Percentiles rank a stretch among this genome's conserved stretches.
These are phyloP conservation scores for Biscogniauxia sp. DNA, from an alignment of 2,329 filamentous ascomycete genomes.

Conservation along the genomic window DNA sequence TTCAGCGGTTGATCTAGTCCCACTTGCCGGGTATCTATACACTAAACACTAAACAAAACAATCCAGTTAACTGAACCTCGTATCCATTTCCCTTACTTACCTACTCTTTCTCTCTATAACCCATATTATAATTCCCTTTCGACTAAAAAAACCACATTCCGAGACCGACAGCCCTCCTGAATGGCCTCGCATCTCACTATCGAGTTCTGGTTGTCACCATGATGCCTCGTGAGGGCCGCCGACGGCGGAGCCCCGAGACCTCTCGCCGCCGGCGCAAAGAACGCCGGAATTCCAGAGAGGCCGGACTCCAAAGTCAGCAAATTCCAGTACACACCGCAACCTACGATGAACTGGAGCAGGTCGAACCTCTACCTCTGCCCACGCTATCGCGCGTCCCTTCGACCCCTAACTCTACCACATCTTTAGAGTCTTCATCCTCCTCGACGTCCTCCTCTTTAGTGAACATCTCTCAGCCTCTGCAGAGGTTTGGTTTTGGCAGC, in stretches of 20 bases:
- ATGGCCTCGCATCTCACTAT: conserved; percentile 21
- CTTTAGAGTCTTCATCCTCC: conserved; percentile 39
- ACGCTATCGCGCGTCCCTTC: conserved; percentile 31
- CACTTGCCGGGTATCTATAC: conserved; percentile 7
- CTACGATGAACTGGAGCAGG: conserved; percentile 22
- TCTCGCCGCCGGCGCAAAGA: conserved; percentile 50
- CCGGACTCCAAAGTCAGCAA: conserved; percentile 25
- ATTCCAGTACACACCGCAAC: conserved; percentile 19
- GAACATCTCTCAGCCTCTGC: conserved; percentile 60
- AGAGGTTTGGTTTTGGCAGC: conserved; percentile 53
- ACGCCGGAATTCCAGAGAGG: conserved; percentile 41
- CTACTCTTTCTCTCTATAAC: conserved; percentile 1
- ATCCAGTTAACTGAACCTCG: conserved; percentile 5
- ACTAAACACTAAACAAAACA: conserved; percentile 10
- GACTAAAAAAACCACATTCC: conserved; percentile 8
- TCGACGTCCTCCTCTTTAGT: conserved; percentile 59
- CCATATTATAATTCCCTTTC: conserved; percentile 1
- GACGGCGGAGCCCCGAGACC: conserved; percentile 56
- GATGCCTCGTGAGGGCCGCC: conserved; percentile 50
- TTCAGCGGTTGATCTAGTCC: conserved; percentile 1
- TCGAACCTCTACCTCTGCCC: conserved; percentile 19
- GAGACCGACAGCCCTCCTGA: conserved; percentile 16
- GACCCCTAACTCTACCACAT: conserved; percentile 30
- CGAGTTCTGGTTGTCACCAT: conserved; percentile 37
- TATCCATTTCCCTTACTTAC: not conserved